phyloP scores from a whole-genome alignment of 768 basidiomycete species.

The Pisolithus orientalis region DNA sequence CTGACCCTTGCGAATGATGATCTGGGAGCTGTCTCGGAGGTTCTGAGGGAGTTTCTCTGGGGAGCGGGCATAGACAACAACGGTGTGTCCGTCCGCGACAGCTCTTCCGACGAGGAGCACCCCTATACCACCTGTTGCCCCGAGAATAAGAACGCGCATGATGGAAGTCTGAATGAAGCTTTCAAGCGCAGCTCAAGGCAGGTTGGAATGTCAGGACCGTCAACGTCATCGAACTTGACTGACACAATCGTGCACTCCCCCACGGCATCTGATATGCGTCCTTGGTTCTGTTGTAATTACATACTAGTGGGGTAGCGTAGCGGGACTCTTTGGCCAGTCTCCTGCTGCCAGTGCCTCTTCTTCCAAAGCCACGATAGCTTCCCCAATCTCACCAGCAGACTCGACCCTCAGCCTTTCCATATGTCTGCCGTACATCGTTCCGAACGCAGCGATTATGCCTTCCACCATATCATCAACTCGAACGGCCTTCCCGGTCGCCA shows the following conservation, averaged over 20 bases:
- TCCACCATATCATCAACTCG: conserved; percentile 46
- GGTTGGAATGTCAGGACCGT: background rate
- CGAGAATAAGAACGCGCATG: conserved; percentile 61
- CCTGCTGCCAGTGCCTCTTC: conserved; percentile 37
- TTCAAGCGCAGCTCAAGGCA: background rate
- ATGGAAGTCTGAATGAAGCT: background rate
- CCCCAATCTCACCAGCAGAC: conserved; percentile 41
- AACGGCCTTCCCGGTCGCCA: conserved; percentile 33
- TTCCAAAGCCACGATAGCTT: conserved; percentile 43
- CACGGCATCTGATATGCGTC: too few relatives aligned
- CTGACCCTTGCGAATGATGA: conserved; percentile 49
- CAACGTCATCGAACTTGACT: too few relatives aligned
- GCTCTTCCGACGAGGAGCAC: conserved; percentile 50
- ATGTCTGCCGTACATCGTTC: conserved; percentile 42
- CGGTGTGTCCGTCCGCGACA: conserved; percentile 36
- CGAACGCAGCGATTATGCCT: conserved; percentile 43
- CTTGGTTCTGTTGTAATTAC: too few relatives aligned
- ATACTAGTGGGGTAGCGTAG: background rate
- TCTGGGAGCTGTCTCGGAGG: conserved; percentile 35
- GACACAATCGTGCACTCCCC: too few relatives aligned
- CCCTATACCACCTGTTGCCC: conserved; percentile 61
- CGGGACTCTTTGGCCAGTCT: conserved; percentile 30
- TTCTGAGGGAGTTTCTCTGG: conserved; percentile 57
- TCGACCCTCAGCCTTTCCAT: conserved; percentile 38
- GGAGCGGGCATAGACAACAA: conserved; percentile 60